phyloP scores from a whole-genome alignment of 2,329 filamentous ascomycete species.

The Aspergillus tamarii region DNA sequence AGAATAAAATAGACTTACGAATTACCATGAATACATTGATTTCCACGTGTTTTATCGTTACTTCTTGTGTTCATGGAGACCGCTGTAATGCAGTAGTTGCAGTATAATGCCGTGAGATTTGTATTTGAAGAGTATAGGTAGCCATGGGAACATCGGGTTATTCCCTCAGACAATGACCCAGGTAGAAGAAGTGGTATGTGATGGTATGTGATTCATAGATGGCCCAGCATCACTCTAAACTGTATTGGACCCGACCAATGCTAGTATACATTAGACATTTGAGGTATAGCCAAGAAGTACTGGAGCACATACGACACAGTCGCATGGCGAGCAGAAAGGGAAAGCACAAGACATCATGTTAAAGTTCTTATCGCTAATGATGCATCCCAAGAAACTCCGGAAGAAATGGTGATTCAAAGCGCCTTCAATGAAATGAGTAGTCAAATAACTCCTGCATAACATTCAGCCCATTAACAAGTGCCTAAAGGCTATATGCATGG shows the following conservation, averaged over 20 bases:
- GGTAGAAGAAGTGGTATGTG: neutral
- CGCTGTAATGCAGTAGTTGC: neutral
- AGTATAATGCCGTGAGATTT: neutral
- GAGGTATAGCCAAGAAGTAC: neutral
- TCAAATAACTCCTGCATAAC: neutral
- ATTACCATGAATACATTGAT: neutral
- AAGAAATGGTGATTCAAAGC: slow-evolving; percentile 8
- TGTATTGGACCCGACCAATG: neutral
- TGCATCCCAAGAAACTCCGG: slow-evolving; percentile 4
- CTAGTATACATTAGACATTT: neutral
- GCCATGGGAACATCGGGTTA: neutral
- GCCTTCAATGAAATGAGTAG: neutral
- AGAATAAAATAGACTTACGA: neutral
- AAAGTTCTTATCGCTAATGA: slow-evolving; percentile 8
- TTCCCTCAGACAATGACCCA: neutral
- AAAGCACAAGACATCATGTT: neutral
- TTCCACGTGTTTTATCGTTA: neutral
- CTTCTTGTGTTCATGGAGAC: neutral
- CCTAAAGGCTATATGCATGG: slow-evolving; percentile 3
- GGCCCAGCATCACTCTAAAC: neutral
- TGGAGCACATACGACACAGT: neutral
- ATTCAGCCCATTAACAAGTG: neutral
- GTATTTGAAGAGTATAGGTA: neutral
- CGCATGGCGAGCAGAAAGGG: neutral
- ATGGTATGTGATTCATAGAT: neutral